phyloP scores from a whole-genome alignment of 345 rosid species.

The Pistacia atlantica region DNA sequence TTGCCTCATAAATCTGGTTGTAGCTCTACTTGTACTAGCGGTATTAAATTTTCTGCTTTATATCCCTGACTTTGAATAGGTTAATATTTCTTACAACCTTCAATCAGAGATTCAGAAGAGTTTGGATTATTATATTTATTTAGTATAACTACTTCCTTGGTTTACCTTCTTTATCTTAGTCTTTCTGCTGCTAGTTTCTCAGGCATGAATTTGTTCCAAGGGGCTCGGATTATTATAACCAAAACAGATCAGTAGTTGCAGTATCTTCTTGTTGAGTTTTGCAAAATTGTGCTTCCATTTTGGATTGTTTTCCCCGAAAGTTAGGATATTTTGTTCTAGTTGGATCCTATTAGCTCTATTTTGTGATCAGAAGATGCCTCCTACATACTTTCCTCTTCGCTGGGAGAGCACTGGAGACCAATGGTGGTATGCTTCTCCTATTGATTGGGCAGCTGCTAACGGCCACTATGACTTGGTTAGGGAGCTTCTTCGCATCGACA shows the following conservation, averaged over 20 bases:
- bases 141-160: not conserved
- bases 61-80: not conserved
- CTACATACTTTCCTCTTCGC: conserved; percentile 76
- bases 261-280: conserved; percentile 17
- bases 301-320: not conserved
- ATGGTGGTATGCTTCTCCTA: conserved; percentile 98
- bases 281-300: not conserved
- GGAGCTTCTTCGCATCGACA: conserved; percentile 79
- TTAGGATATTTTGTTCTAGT: conserved; percentile 4
- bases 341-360: not conserved
- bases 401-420: conserved; percentile 98
- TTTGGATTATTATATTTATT: not conserved
- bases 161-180: not conserved
- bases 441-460: conserved; percentile 93
- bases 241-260: not conserved
- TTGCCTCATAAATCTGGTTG: conserved; percentile 9
- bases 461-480: conserved; percentile 88
- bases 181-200: not conserved
- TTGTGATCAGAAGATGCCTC: conserved; percentile 49
- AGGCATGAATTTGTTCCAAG: not conserved
- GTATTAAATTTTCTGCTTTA: not conserved
- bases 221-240: not conserved
- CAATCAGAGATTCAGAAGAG: not conserved
- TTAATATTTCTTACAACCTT: not conserved
- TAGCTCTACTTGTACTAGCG: not conserved